Evolutionary conservation across 345 rosid species (phyloP), one percentile per base, ranked within the genome.

Genomic region (Gossypium sturtianum): DNA sequence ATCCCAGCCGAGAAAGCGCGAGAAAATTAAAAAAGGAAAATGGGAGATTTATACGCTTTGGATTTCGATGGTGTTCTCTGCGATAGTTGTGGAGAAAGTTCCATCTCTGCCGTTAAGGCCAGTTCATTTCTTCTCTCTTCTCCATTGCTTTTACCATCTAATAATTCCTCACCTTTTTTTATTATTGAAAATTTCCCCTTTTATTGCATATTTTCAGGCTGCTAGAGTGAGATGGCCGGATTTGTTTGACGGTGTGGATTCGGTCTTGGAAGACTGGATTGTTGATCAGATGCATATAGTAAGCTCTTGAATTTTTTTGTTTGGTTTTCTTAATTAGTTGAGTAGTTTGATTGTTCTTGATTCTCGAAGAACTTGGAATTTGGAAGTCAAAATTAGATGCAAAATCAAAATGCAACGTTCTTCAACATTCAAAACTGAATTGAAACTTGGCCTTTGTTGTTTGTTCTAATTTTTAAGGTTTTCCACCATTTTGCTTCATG

Each of bases 31-130:
- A 20, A 2, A 7, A 1, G 3, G 2, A 13, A 59, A 71, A 27
- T 87, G 88, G 90, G 89, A 74, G 93, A 92, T 79, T 84, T 94
- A 23, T 94, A 92, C 71, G 97, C 97, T 75, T 83, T 94, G 88
- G 97, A 94, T 83, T 92, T 94, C 82, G 98, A 94, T 59, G 97
- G 98, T 76, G 93, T 94, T 79, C 82, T 94, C 77, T 94, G 97
- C 74, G 97, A 91, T 76, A 90, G 97, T 74, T 94, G 97, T 61
- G 97, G 97, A 27, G 98, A 92, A 79, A 94, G 97, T 86, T 88
- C 98, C 38, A 87, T 92, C 64, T 94, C 98, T 56, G 97, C 97
- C 67, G 89, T 94, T 78, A 94, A 92, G 97, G 98, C 88, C 27
- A 10, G 41, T 8, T 63, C 58, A 2, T 15, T 67, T 27, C 48